These are phyloP conservation scores for Thalassiosira mediterranea DNA, from an alignment of 352 stramenopile genomes.

Conservation along the genomic window DNA sequence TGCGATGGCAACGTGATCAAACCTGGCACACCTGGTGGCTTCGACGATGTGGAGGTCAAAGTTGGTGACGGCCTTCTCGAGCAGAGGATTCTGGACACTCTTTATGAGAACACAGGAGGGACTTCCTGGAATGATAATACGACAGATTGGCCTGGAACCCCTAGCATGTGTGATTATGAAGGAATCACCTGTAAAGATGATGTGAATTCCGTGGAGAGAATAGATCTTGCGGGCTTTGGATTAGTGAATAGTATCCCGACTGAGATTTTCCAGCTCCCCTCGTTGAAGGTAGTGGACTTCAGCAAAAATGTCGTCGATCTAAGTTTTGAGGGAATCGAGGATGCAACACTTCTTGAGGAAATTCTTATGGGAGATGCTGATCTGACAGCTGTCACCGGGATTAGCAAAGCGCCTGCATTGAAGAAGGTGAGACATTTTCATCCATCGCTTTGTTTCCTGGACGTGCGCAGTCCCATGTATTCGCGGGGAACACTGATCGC, in stretches of 20 bases:
- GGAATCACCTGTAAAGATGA: constrained; percentile 43
- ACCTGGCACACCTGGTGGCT: no score
- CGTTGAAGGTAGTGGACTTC: constrained; percentile 70
- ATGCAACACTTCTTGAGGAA: constrained; percentile 57
- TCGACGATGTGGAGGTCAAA: constrained; percentile 8
- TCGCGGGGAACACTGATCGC: no score
- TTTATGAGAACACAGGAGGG: constrained; percentile 67
- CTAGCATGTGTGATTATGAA: constrained; percentile 57
- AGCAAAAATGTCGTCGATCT: constrained; percentile 72
- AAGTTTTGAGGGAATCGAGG: constrained; percentile 67
- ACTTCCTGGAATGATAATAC: constrained; percentile 55
- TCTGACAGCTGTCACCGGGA: constrained; percentile 43
- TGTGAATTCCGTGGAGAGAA: constrained; percentile 41
- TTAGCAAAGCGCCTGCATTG: constrained; percentile 46
- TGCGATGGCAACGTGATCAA: constrained; percentile 46
- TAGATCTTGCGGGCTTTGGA: constrained; percentile 70
- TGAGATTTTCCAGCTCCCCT: constrained; percentile 72
- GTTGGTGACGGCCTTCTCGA: constrained; percentile 33
- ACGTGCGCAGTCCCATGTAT: no score
- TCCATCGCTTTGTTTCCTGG: no score
- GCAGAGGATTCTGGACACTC: constrained; percentile 69
- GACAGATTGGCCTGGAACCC: constrained; percentile 53
- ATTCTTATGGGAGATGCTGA: constrained; percentile 62
- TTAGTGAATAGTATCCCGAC: constrained; percentile 68
- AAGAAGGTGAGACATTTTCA: constrained; percentile 47